phyloP scores from a whole-genome alignment of 208 protist species.

The Leishmania braziliensis region DNA sequence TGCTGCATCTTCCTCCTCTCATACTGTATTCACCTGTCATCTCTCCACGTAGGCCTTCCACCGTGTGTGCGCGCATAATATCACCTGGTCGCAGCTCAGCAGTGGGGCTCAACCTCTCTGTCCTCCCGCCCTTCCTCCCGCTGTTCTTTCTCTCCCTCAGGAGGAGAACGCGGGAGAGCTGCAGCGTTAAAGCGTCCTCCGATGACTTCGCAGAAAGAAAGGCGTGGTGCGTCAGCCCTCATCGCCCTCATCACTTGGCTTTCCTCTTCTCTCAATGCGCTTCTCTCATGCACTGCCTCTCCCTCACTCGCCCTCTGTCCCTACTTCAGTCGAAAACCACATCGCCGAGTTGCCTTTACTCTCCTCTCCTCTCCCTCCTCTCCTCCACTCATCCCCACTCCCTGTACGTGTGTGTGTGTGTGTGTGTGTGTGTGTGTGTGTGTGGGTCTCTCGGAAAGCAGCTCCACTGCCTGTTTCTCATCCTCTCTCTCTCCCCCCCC shows the following conservation, averaged over 20 bases:
- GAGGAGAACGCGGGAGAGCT: background rate
- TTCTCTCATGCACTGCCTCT: background rate
- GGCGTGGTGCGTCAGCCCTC: background rate
- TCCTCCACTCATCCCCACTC: background rate
- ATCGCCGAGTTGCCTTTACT: background rate
- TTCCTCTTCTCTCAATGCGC: background rate
- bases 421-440: background rate
- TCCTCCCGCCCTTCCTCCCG: background rate
- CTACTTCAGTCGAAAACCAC: background rate
- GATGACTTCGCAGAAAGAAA: background rate
- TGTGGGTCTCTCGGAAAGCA: background rate
- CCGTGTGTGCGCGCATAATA: background rate
- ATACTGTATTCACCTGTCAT: background rate
- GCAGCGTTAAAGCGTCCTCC: background rate
- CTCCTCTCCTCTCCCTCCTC: background rate
- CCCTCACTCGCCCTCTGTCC: background rate
- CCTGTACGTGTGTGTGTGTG: constrained; percentile 8
- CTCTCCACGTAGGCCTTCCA: background rate
- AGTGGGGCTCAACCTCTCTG: background rate
- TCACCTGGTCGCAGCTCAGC: background rate
- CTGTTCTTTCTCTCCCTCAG: background rate
- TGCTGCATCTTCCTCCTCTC: background rate
- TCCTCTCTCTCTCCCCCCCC: background rate
- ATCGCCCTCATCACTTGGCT: background rate
- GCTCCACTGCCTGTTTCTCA: background rate